These are phyloP conservation scores for Ceratocystis colombiana DNA, from an alignment of 2,329 filamentous ascomycete genomes.

Conservation along the genomic window DNA sequence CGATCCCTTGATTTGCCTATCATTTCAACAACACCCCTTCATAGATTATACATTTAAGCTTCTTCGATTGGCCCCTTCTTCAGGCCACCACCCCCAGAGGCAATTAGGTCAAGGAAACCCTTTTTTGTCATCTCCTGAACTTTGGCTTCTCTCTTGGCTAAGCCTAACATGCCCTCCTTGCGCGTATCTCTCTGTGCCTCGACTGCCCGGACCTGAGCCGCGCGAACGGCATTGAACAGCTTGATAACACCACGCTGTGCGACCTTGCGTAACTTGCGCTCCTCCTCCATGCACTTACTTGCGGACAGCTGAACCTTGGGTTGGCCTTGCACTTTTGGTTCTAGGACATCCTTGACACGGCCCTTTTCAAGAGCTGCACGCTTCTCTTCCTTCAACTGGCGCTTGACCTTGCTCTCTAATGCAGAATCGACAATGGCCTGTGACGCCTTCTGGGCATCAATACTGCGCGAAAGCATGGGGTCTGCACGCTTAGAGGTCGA, in stretches of 20 bases:
- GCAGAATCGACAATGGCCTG: conserved; percentile 63
- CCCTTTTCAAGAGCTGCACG: conserved; percentile 72
- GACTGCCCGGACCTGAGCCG: conserved; percentile 79
- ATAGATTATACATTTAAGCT: conserved; percentile 35
- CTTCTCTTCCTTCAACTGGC: conserved; percentile 71
- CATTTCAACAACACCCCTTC: background rate
- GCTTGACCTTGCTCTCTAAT: conserved; percentile 70
- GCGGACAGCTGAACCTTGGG: conserved; percentile 31
- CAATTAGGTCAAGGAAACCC: conserved; percentile 87
- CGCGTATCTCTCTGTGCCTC: conserved; percentile 62
- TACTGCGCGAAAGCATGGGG: conserved; percentile 80
- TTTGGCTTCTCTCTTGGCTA: conserved; percentile 71
- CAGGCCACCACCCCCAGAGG: conserved; percentile 48
- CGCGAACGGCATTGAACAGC: conserved; percentile 89
- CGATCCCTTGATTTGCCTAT: background rate
- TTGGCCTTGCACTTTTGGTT: conserved; percentile 19
- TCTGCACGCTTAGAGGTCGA: conserved; percentile 71
- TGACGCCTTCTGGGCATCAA: conserved; percentile 60
- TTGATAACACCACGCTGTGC: conserved; percentile 91
- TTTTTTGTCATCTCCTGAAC: conserved; percentile 95
- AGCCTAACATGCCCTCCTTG: conserved; percentile 66
- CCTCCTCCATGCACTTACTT: conserved; percentile 47
- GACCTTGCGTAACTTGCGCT: conserved; percentile 73
- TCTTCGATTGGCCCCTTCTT: conserved; percentile 52
- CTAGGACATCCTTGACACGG: conserved; percentile 72